A percentile compares a stretch with the other conserved stretches of the same genome.
Evolutionary conservation across 1,139 yeast species (phyloP).

Genomic region (Saccharomycopsis phalli): DNA sequence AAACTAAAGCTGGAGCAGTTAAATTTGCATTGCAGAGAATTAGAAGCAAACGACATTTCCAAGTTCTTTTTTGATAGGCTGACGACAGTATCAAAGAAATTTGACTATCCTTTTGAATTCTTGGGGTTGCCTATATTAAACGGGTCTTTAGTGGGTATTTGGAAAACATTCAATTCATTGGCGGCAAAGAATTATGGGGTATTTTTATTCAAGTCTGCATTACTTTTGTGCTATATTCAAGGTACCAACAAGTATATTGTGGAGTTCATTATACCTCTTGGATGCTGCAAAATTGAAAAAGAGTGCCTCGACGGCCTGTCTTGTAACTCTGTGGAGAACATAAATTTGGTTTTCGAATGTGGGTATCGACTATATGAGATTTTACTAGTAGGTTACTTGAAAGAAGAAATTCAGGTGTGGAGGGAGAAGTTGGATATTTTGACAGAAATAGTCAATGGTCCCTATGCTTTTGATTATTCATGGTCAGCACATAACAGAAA

Average conservation of each 20-base stretch:
- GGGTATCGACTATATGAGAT: slow-evolving; percentile 37
- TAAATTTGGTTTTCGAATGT: slow-evolving; percentile 42
- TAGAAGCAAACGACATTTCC: background rate
- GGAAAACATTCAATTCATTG: slow-evolving; percentile 28
- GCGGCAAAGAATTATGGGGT: slow-evolving; percentile 30
- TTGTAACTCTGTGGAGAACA: slow-evolving; percentile 28
- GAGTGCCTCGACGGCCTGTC: slow-evolving; percentile 34
- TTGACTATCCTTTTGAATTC: slow-evolving; percentile 28
- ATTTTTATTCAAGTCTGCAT: slow-evolving; percentile 43
- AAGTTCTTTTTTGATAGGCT: slow-evolving; percentile 2
- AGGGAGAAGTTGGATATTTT: slow-evolving; percentile 29
- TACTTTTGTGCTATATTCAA: slow-evolving; percentile 29
- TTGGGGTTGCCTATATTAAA: slow-evolving; percentile 35
- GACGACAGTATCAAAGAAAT: background rate
- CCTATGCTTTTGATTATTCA: slow-evolving; percentile 32
- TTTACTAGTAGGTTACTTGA: slow-evolving; percentile 31
- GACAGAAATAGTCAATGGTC: slow-evolving; percentile 35
- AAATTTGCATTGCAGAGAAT: slow-evolving; percentile 1
- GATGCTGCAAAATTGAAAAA: slow-evolving; percentile 29
- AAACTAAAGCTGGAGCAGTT: slow-evolving; percentile 4
- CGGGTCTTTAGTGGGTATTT: slow-evolving; percentile 35
- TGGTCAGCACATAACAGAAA: slow-evolving; percentile 21
- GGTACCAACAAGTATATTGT: slow-evolving; percentile 28
- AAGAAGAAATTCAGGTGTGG: slow-evolving; percentile 37
- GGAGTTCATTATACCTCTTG: slow-evolving; percentile 41